Base-by-base conservation (phyloP, 768 basidiomycete genomes). In the Omphalotus guepiniiformis region DNA sequence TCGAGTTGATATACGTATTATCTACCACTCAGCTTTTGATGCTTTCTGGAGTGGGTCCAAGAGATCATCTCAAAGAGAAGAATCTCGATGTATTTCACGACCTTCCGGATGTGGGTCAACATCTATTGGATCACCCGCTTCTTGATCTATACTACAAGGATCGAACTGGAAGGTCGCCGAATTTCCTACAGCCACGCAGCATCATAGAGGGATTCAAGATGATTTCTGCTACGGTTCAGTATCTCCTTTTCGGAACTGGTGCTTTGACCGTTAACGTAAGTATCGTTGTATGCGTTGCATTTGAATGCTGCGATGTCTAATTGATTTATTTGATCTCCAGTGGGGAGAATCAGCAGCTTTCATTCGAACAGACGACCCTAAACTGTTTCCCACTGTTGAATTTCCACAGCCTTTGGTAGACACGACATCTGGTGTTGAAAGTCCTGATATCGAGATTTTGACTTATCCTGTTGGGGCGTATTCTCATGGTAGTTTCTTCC, bases 11-110 rank as follows among this genome's bases (percentile, higher is more conserved):
- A n/a, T n/a, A n/a, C n/a, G n/a, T 6, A 45, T 12, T 30, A 21
- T 19, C 9, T 5, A 4, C 12, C 15, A 9, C 15, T 15, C 64
- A 85, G 68, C 75, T 87, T 42, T 70, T 88, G 12, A 74, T 85
- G 73, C 71, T 88, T 15, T 88, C 85, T 32, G 91, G 91, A 9
- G 67, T 93, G 38, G 91, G 90, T 2, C 85, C 88, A 28, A 71
- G 73, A 2, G 68, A 68, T 1, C 72, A 85, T 11, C 70, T 92
- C 29, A 53, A 67, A 11, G 60, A 68, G 29, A 66, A 81, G 47
- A 62, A 64, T 4, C 81, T 93, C 18, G 68, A 76, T 1, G 63
- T 82, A 25, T 64, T 83, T 18, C 58, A 78, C 5, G 79, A 90
- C 54, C 74, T 85, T 2, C 83, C 85, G 0, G 82, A 82, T 9